Percentiles rank a stretch among this genome's conserved stretches.
Conservation (phyloP, 2,329 filamentous ascomycete species). For the Stagonosporopsis cucurbitacearum region DNA sequence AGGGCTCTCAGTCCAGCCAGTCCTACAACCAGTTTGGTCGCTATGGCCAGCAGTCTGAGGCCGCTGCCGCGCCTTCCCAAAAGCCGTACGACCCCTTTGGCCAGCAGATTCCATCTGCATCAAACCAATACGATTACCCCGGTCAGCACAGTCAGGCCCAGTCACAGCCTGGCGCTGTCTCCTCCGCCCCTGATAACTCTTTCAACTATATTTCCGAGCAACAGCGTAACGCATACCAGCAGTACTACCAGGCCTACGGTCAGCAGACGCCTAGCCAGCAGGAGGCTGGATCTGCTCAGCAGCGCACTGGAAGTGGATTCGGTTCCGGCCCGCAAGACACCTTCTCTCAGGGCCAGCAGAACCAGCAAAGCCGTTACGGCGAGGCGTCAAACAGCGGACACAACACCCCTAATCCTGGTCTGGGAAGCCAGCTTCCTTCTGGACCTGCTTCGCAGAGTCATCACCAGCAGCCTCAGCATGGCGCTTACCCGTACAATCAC, state of each 20-base stretch:
- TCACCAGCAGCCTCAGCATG: constrained; percentile 52
- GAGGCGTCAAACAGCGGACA: constrained; percentile 87
- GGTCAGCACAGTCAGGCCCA: constrained; percentile 62
- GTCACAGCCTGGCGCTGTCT: constrained; percentile 70
- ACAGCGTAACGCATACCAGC: constrained; percentile 74
- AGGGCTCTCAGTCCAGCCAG: constrained; percentile 53
- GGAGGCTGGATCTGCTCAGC: constrained; percentile 73
- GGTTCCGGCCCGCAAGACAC: constrained; percentile 65
- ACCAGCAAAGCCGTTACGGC: constrained; percentile 73
- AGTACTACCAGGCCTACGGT: constrained; percentile 65
- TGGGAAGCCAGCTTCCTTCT: constrained; percentile 60
- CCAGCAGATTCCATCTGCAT: constrained; percentile 68
- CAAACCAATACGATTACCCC: constrained; percentile 56
- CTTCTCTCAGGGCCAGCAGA: constrained; percentile 71
- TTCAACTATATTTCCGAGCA: constrained; percentile 77
- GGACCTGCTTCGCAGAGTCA: constrained; percentile 55
- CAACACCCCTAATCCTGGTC: constrained; percentile 84
- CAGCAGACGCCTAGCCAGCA: constrained; percentile 65
- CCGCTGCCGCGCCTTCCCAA: constrained; percentile 67
- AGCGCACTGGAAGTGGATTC: constrained; percentile 81
- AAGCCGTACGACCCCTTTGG: constrained; percentile 89
- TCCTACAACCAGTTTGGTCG: constrained; percentile 71
- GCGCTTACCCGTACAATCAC: constrained; percentile 58
- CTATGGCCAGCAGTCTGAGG: constrained; percentile 68
- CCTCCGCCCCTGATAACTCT: constrained; percentile 79